Base-by-base conservation (phyloP, 2,329 filamentous ascomycete species). In the Macrophomina pseudophaseolina region DNA sequence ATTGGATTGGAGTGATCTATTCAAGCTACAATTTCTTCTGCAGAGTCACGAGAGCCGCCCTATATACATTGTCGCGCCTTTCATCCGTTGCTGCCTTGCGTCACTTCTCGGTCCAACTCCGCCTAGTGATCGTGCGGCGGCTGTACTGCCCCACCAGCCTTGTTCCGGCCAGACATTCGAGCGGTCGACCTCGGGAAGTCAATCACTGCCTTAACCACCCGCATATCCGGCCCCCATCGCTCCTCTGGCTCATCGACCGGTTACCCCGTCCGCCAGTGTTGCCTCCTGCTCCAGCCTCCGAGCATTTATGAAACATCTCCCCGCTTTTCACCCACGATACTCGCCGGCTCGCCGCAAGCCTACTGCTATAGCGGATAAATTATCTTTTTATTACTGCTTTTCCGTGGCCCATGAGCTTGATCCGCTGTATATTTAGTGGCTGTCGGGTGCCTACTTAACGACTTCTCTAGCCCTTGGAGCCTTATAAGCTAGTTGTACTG, bases 211-310 rank as follows among this genome's bases (percentile, higher is more conserved):
- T 30, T 40, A 75, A 90, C 35, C 84, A 86, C 3, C 80, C 86
- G 1, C 81, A 83, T 59, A 70, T 89, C 18, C 71, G 88, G 88
- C 7, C 80, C 89, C 0, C 93, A 89, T 73, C 82, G 93, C 4
- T 90, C 89, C 0, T 87, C 90, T 0, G 86, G 89, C 0, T 80
- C 35, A 23, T 93, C 1, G 88, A 82, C 62, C 93, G 94, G 74
- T 88, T 93, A 0, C 91, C 91, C 0, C 9, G 91, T 91, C 1
- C 91, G 89, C 1, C 93, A 91, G 91, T 92, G 93, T 73, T 93
- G 91, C 0, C 79, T 93, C 1, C 81, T 87, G 0, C 81, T 93
- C 5, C 0, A 80, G 81, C 3, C 79, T 91, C 11, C 83, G 93
- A 2, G 85, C 88, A 0, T 80, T 78, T 52, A 78, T 92, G 51